phyloP scores from a whole-genome alignment of 2,329 filamentous ascomycete genomes.

The Cladosporium sp. region DNA sequence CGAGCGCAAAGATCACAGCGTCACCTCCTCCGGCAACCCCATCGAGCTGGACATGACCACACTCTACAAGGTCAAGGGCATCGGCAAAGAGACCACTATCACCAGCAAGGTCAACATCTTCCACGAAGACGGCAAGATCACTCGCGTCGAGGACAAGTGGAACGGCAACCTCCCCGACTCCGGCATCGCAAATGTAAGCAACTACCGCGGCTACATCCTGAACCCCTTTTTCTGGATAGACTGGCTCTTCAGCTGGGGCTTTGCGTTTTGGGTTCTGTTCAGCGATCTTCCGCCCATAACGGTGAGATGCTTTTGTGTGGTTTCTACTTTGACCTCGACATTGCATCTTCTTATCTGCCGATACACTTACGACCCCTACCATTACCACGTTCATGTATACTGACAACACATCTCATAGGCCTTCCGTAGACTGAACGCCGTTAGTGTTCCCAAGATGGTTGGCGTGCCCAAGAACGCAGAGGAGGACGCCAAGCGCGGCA shows the following conservation, averaged over 20 bases:
- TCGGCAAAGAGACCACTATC: slow-evolving; percentile 55
- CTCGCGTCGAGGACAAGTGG: slow-evolving; percentile 59
- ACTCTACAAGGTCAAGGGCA: slow-evolving; percentile 56
- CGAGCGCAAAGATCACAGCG: slow-evolving; percentile 56
- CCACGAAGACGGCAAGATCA: slow-evolving; percentile 50
- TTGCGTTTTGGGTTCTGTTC: slow-evolving; percentile 43
- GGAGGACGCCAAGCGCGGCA: slow-evolving; percentile 54
- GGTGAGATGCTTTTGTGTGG: slow-evolving; percentile 37
- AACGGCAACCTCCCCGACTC: slow-evolving; percentile 55
- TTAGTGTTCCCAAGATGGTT: slow-evolving; percentile 55
- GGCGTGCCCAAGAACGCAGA: slow-evolving; percentile 56
- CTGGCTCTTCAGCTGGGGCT: slow-evolving; percentile 42
- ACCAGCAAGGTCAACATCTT: slow-evolving; percentile 53
- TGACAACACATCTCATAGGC: slow-evolving; percentile 45
- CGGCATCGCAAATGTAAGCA: slow-evolving; percentile 54
- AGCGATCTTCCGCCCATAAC: slow-evolving; percentile 45
- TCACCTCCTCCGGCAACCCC: slow-evolving; percentile 60
- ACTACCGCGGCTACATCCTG: slow-evolving; percentile 23
- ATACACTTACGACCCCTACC: background rate
- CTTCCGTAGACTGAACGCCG: slow-evolving; percentile 55
- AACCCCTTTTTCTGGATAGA: slow-evolving; percentile 42
- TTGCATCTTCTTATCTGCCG: slow-evolving; percentile 15
- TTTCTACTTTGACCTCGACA: slow-evolving; percentile 8
- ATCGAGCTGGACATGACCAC: slow-evolving; percentile 59
- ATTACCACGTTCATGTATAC: slow-evolving; percentile 18